Conservation (phyloP, 2,329 filamentous ascomycete species). For the Penicillium sp. region DNA sequence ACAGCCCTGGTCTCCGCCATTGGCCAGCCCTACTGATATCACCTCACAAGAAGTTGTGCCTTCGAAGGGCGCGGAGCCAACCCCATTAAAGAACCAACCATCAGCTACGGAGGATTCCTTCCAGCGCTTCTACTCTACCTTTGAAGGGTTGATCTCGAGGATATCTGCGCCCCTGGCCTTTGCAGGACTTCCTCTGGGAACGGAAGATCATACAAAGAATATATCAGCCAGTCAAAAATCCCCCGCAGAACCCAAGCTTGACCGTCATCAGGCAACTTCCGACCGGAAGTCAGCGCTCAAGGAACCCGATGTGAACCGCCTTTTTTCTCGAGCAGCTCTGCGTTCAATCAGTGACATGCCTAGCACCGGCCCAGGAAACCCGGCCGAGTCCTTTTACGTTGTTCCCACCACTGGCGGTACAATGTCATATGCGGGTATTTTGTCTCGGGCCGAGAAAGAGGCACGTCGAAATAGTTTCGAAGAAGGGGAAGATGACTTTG, state of each 20-base stretch:
- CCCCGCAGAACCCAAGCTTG: slow-evolving; percentile 39
- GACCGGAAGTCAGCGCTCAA: slow-evolving; percentile 44
- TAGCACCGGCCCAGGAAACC: slow-evolving; percentile 60
- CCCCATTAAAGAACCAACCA: slow-evolving; percentile 19
- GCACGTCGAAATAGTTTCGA: slow-evolving; percentile 52
- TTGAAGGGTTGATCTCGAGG: slow-evolving; percentile 83
- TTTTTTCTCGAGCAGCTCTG: slow-evolving; percentile 84
- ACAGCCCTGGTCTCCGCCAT: slow-evolving; percentile 39
- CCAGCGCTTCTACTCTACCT: slow-evolving; percentile 86
- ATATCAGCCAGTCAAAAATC: slow-evolving; percentile 35
- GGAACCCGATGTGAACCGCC: slow-evolving; percentile 76
- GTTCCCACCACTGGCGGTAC: slow-evolving; percentile 91
- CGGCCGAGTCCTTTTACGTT: slow-evolving; percentile 80
- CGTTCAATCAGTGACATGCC: slow-evolving; percentile 71
- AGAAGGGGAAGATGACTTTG: slow-evolving; percentile 82
- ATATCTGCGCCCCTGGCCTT: slow-evolving; percentile 91
- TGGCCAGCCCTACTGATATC: slow-evolving; percentile 37
- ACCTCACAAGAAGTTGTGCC: slow-evolving; percentile 37
- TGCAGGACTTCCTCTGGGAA: slow-evolving; percentile 78
- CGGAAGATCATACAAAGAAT: slow-evolving; percentile 40
- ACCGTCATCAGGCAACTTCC: slow-evolving; percentile 43
- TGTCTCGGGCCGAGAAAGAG: slow-evolving; percentile 57
- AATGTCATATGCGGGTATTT: slow-evolving; percentile 87
- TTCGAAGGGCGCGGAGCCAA: slow-evolving; percentile 31
- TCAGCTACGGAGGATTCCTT: slow-evolving; percentile 71